phyloP scores from a whole-genome alignment of 148 eudicot genomes.

The Chenopodium berlandieri region DNA sequence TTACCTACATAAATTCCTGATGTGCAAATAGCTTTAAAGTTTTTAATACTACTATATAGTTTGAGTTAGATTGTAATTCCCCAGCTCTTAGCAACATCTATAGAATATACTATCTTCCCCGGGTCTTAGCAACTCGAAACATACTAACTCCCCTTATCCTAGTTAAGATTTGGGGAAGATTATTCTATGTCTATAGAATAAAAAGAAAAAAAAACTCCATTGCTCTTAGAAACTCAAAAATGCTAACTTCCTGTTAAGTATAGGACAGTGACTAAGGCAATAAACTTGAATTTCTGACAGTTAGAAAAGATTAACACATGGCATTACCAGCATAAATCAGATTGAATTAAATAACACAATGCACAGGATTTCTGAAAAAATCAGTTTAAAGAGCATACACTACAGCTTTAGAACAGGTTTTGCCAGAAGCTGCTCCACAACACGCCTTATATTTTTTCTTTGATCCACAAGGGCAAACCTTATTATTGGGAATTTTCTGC shows the following conservation, averaged over 20 bases:
- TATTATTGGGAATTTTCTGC: slow-evolving; percentile 79
- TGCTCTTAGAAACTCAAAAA: background rate
- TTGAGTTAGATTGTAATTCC: background rate
- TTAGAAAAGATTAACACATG: background rate
- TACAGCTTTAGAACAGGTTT: slow-evolving; percentile 41
- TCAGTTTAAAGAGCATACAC: slow-evolving; percentile 40
- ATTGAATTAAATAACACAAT: background rate
- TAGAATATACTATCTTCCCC: background rate
- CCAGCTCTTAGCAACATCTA: background rate
- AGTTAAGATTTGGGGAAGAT: too few relatives aligned
- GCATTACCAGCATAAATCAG: background rate
- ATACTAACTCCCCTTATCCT: background rate
- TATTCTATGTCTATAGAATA: too few relatives aligned
- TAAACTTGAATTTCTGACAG: background rate
- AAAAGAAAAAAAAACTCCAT: too few relatives aligned
- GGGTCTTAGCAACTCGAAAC: background rate
- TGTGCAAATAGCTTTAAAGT: background rate
- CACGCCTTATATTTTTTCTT: slow-evolving; percentile 92
- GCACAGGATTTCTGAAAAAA: background rate
- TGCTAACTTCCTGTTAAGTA: background rate
- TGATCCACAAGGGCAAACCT: slow-evolving; percentile 86
- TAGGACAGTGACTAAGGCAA: background rate
- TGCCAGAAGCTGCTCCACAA: slow-evolving; percentile 74
- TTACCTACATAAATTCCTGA: background rate
- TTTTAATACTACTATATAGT: background rate